Conservation (phyloP, 305 asterid species). For the Solanum hybrid region DNA sequence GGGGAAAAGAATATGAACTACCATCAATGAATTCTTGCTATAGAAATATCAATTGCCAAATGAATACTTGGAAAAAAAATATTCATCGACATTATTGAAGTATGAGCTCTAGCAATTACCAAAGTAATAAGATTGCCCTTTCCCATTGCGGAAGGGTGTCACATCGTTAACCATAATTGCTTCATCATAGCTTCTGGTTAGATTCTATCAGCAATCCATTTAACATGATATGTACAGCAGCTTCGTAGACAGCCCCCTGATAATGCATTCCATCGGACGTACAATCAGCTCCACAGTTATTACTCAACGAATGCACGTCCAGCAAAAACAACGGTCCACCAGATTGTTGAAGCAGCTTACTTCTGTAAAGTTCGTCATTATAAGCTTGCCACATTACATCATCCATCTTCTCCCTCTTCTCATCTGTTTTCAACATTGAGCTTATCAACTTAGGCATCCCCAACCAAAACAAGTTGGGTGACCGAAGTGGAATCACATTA, state of each 20-base stretch:
- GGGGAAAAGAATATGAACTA: slow-evolving; percentile 20
- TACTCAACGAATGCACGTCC: slow-evolving; percentile 53
- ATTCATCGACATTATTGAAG: slow-evolving; percentile 2
- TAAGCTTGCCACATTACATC: slow-evolving; percentile 33
- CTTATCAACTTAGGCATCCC: slow-evolving; percentile 76
- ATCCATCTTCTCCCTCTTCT: slow-evolving; percentile 67
- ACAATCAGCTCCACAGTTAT: slow-evolving; percentile 53
- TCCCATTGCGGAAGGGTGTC: background rate
- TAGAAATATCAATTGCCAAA: slow-evolving; percentile 15
- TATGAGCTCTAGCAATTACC: slow-evolving; percentile 1
- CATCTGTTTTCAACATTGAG: slow-evolving; percentile 58
- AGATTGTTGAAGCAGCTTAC: slow-evolving; percentile 42
- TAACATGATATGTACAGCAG: slow-evolving; percentile 70
- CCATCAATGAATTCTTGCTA: slow-evolving; percentile 16
- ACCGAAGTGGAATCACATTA: slow-evolving; percentile 10
- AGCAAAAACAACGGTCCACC: slow-evolving; percentile 71
- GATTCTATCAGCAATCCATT: slow-evolving; percentile 83
- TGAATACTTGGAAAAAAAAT: slow-evolving; percentile 10
- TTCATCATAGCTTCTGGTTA: slow-evolving; percentile 53
- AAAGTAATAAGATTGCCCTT: background rate
- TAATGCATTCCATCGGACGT: slow-evolving; percentile 89
- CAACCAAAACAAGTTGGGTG: slow-evolving; percentile 77
- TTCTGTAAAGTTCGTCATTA: slow-evolving; percentile 35
- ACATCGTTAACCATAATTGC: background rate
- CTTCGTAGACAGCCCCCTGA: slow-evolving; percentile 55